Evolutionary conservation across 2,329 filamentous ascomycete genomes (phyloP).

Genomic region (Aureobasidium sp.): DNA sequence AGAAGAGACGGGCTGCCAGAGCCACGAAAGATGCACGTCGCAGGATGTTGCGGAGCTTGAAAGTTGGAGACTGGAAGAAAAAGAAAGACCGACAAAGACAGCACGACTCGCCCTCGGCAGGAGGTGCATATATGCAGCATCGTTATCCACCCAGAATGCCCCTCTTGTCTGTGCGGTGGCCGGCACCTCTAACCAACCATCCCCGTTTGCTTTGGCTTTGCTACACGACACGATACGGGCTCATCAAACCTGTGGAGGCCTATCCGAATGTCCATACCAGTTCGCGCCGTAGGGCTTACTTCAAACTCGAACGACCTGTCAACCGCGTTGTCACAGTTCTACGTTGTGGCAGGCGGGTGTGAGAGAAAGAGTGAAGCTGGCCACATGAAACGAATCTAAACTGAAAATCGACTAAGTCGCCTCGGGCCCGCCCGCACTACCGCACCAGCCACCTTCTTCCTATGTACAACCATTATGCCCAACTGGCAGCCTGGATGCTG

Average conservation of each 20-base stretch:
- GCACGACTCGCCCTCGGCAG: slow-evolving; percentile 1
- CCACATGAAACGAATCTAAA: neutral
- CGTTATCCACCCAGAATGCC: neutral
- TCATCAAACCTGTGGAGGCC: neutral
- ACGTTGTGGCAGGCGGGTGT: neutral
- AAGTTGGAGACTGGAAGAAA: neutral
- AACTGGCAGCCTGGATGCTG: neutral
- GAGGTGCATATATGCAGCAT: slow-evolving; percentile 8
- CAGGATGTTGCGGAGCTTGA: slow-evolving; percentile 6
- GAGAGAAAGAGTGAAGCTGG: neutral
- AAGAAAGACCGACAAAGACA: neutral
- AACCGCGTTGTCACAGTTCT: slow-evolving; percentile 2
- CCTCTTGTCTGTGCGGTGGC: slow-evolving; percentile 5
- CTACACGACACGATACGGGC: neutral
- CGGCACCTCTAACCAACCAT: neutral
- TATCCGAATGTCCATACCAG: neutral
- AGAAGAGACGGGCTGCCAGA: slow-evolving; percentile 9
- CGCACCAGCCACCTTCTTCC: neutral
- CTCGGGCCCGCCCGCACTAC: neutral
- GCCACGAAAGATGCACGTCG: neutral
- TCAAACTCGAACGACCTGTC: neutral
- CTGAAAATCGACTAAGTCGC: neutral
- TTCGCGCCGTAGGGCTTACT: neutral
- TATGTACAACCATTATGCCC: no score
- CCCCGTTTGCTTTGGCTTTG: slow-evolving; percentile 4